Conservation (phyloP, 257 asterid species). For the Anisodus tanguticus region DNA sequence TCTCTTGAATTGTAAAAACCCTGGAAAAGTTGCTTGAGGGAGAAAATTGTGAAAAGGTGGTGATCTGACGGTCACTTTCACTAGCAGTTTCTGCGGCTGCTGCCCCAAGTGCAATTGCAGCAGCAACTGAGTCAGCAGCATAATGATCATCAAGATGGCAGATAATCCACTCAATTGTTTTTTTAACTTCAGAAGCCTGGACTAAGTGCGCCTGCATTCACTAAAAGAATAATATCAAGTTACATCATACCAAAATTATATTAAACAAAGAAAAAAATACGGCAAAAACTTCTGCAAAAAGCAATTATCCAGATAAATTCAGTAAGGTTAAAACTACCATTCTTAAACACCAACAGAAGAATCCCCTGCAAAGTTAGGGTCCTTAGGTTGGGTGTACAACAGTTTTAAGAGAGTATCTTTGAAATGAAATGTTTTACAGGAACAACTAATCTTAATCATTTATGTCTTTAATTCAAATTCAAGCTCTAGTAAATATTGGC, state of each 20-base stretch:
- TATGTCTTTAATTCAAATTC: conserved; percentile 21
- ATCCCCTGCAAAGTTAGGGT: conserved; percentile 9
- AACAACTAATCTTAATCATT: conserved; percentile 26
- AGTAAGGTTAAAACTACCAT: conserved; percentile 1
- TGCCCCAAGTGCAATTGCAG: conserved; percentile 97
- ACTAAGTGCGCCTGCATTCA: conserved; percentile 95
- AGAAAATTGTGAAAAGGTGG: conserved; percentile 53
- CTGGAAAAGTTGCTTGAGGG: conserved; percentile 49
- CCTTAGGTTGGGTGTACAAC: neutral
- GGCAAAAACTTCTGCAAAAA: conserved; percentile 7
- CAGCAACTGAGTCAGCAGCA: conserved; percentile 99
- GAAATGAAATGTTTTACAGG: conserved; percentile 19
- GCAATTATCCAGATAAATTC: neutral
- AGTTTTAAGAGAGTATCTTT: conserved; percentile 15
- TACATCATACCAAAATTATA: conserved; percentile 48
- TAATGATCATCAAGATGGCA: conserved; percentile 91
- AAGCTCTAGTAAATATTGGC: conserved; percentile 4
- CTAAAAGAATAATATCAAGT: conserved; percentile 85
- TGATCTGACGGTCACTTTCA: conserved; percentile 56
- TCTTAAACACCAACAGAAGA: conserved; percentile 3
- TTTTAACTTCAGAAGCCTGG: conserved; percentile 96
- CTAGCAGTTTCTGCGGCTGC: conserved; percentile 71
- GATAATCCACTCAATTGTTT: conserved; percentile 95
- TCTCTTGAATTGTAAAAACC: conserved; percentile 52
- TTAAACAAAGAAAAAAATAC: neutral